Conservation (phyloP, 371 early-diverging fungal species). For the Mortierella sp. region DNA sequence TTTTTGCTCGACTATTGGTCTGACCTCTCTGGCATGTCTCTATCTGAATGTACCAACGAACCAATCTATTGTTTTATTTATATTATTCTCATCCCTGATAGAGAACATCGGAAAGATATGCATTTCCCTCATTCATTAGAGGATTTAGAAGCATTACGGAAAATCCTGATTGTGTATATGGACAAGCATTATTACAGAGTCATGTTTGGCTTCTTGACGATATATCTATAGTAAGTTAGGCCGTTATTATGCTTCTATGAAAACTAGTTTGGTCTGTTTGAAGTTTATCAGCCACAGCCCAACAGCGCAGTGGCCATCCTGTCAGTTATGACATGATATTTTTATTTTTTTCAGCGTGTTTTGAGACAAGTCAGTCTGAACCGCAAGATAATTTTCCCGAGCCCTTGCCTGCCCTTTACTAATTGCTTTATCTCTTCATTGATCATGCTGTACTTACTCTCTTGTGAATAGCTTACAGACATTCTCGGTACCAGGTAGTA, state of each 20-base stretch:
- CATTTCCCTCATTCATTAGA: slow-evolving; percentile 70
- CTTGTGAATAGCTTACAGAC: slow-evolving; percentile 71
- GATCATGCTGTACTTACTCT: not conserved
- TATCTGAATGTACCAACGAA: no score
- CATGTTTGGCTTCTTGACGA: slow-evolving; percentile 63
- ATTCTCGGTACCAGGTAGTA: slow-evolving; percentile 77
- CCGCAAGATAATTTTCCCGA: slow-evolving; percentile 9
- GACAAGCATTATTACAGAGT: slow-evolving; percentile 69
- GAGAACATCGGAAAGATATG: slow-evolving; percentile 65
- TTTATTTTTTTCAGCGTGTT: not conserved
- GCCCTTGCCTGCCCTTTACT: not conserved
- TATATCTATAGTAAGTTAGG: slow-evolving; percentile 71
- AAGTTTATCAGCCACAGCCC: not conserved
- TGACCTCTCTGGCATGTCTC: not conserved
- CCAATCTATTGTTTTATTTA: not conserved
- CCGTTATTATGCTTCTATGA: not conserved
- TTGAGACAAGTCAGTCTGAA: not conserved
- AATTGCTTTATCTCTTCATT: not conserved
- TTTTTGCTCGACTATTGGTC: no score
- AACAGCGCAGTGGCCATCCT: slow-evolving; percentile 9
- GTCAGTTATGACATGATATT: not conserved
- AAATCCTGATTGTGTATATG: slow-evolving; percentile 68
- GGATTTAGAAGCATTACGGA: slow-evolving; percentile 66
- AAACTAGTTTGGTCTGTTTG: no score
- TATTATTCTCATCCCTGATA: slow-evolving; percentile 26